Evolutionary conservation across 257 asterid species (phyloP), one percentile per base, ranked within the genome.

Genomic region (Euphrasia confusa): DNA sequence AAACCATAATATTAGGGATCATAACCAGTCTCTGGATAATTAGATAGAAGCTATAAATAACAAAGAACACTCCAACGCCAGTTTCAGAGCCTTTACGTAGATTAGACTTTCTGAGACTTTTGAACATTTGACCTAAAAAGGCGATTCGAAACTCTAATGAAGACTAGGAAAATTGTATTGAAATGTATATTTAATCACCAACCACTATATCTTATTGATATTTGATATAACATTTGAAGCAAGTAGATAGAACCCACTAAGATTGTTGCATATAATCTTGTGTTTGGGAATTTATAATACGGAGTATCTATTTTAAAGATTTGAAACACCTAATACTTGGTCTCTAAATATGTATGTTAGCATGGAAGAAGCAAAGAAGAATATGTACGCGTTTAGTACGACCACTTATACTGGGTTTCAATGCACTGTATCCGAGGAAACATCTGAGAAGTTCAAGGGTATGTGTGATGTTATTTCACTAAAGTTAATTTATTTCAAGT

Each of bases 301-400:
- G n/a, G n/a, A n/a, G n/a, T n/a, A 10, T 60, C 3, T 60, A 5
- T 52, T 39, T 65, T 32, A 35, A 37, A 18, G 7, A 17, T 68
- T 56, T 35, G 32, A 56, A 28, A 14, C 54, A 53, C 32, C 62
- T 73, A 54, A 69, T 55, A 12, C 28, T 65, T 48, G 35, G 55
- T 66, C 49, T 67, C 17, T 45, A 49, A 35, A 58, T 59, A 17
- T 59, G 7, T 56, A 44, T 73, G 37, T 65, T 78, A 93, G 99
- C 74, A 85, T 87, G 90, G 99, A 93, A 82, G 99, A 93, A 75
- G 99, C 99, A 33, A 89, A 83, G 88, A 87, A 93, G 87, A 93
- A 89, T 71, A 80, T 93, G 96, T 93, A 93, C 69, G 99, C 99
- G 32, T 93, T 93, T 66, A 93, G 99, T 68, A 93, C 99, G 52